These are phyloP conservation scores for Sphaerostilbella broomeana DNA, from an alignment of 2,329 filamentous ascomycete genomes.

Conservation along the genomic window DNA sequence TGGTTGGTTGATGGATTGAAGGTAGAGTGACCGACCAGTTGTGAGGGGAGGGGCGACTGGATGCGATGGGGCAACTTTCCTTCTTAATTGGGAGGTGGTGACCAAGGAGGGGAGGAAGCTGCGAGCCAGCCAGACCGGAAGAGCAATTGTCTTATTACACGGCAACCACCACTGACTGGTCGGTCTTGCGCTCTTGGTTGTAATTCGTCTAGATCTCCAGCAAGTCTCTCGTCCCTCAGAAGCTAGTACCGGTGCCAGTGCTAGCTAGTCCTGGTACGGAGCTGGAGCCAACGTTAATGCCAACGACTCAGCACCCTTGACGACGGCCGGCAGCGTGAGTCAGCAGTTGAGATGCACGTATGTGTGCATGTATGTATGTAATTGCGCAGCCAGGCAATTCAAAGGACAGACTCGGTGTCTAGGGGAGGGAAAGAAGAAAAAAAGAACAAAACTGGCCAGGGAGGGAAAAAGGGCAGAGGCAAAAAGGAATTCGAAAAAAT, in stretches of 20 bases:
- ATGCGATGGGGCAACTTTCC: background rate
- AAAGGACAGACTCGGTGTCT: background rate
- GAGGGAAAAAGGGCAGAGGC: background rate
- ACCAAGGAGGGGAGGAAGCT: slow-evolving; percentile 6
- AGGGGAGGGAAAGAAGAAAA: background rate
- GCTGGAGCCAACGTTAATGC: slow-evolving; percentile 7
- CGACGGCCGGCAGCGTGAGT: too few species aligned
- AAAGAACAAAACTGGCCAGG: background rate
- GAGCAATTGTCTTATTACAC: background rate
- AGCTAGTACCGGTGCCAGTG: too few species aligned
- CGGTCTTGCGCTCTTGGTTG: too few species aligned
- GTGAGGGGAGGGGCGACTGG: slow-evolving; percentile 2
- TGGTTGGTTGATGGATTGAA: too few species aligned
- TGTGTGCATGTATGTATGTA: too few species aligned
- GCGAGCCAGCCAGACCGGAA: slow-evolving; percentile 1
- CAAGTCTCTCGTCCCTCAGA: too few species aligned
- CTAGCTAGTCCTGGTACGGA: too few species aligned
- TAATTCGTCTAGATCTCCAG: too few species aligned
- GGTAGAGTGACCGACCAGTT: too few species aligned
- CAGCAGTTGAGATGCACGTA: too few species aligned
- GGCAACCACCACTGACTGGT: too few species aligned
- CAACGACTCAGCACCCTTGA: background rate
- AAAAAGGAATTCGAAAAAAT: background rate
- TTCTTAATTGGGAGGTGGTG: slow-evolving; percentile 3
- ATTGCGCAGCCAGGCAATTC: background rate